Evolutionary conservation across 345 rosid genomes (phyloP).

Genomic region (Arabidopsis thaliana): TAIR10.1 NC_003071.7:15964001-15964500

Average conservation of each 20-base stretch:
- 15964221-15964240: constrained; percentile 12
- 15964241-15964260: constrained; percentile 22
- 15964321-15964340: constrained; percentile 41
- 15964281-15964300: constrained; percentile 30
- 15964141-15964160: background rate
- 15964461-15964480: too few species aligned
- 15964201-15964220: background rate
- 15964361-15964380: constrained; percentile 40
- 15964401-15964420: constrained; percentile 16
- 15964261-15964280: constrained; percentile 20
- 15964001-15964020: background rate
- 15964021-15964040: background rate
- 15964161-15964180: background rate
- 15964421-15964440: constrained; percentile 27
- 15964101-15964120: too few species aligned
- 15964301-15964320: constrained; percentile 28
- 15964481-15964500: too few species aligned
- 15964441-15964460: constrained; percentile 18
- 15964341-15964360: constrained; percentile 42
- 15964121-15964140: too few species aligned
- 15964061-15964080: background rate
- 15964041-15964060: background rate
- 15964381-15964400: constrained; percentile 30
- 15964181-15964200: background rate
- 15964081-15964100: background rate